A percentile compares a stretch with the other conserved stretches of the same genome.
These are phyloP conservation scores for Carex sylvatica DNA, from an alignment of 202 grass and related monocot species.

Conservation along the genomic window DNA sequence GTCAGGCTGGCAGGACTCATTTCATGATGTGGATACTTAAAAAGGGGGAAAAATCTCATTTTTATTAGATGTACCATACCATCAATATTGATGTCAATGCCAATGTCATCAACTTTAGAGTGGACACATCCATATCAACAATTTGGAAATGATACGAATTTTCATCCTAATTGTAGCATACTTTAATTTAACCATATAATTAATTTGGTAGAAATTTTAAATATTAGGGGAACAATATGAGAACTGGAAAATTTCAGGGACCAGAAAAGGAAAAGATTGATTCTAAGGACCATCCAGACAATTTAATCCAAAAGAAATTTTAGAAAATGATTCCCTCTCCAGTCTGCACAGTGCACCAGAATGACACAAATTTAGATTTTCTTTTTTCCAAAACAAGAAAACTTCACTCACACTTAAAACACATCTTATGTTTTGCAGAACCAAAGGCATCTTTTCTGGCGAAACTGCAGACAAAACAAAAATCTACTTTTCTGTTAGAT, in stretches of 20 bases:
- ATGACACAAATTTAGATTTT: background rate
- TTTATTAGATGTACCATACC: background rate
- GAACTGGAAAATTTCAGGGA: background rate
- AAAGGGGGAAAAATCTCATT: too few species aligned
- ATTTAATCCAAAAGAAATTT: background rate
- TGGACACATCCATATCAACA: background rate
- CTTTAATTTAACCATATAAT: background rate
- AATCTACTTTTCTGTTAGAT: slow-evolving; percentile 91
- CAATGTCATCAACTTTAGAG: background rate
- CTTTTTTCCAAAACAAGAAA: background rate
- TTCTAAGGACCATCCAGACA: background rate
- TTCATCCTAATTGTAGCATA: background rate
- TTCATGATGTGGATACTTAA: background rate
- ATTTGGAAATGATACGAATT: background rate
- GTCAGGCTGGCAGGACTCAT: background rate
- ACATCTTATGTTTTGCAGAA: slow-evolving; percentile 57
- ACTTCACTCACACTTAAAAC: slow-evolving; percentile 68
- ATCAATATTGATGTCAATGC: background rate
- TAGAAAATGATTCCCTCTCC: background rate
- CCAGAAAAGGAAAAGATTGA: background rate
- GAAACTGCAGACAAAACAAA: slow-evolving; percentile 99
- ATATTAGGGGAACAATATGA: background rate
- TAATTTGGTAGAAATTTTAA: background rate
- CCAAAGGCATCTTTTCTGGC: slow-evolving; percentile 83
- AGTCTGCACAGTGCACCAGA: background rate